Conservation (phyloP, 2,329 filamentous ascomycete species). For the Fusarium scirpi region DNA sequence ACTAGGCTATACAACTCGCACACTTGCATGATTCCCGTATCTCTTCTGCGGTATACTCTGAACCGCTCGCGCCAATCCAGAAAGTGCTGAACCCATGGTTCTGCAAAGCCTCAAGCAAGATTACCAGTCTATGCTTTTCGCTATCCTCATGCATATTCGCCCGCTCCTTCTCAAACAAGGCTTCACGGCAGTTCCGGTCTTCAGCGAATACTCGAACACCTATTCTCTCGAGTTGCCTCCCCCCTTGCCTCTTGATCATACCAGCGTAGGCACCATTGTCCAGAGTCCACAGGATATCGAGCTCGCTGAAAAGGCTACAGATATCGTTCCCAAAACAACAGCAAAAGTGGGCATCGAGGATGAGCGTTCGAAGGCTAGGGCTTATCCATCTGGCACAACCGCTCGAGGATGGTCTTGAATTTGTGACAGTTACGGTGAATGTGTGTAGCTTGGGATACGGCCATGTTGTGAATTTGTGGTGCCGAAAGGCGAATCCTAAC, state of each 20-base stretch:
- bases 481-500: background rate
- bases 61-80: background rate
- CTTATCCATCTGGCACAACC: background rate
- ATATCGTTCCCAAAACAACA: background rate
- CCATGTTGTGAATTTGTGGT: background rate
- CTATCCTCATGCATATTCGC: too few species aligned
- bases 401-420: background rate
- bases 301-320: background rate
- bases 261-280: too few species aligned
- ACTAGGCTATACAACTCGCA: too few species aligned
- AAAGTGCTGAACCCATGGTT: background rate
- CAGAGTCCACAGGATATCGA: background rate
- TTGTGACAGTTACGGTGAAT: background rate
- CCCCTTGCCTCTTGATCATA: background rate
- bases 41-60: background rate
- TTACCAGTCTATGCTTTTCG: background rate
- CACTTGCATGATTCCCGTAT: too few species aligned
- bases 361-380: background rate
- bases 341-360: background rate
- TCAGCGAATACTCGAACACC: background rate
- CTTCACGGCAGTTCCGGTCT: too few species aligned
- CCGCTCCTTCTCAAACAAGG: too few species aligned
- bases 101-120: background rate
- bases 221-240: background rate
- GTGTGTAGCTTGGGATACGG: background rate